Percentiles rank a stretch among this genome's conserved stretches.
phyloP scores from a whole-genome alignment of 164 flowering plant species.

The Kalanchoe fedtschenkoi region DNA sequence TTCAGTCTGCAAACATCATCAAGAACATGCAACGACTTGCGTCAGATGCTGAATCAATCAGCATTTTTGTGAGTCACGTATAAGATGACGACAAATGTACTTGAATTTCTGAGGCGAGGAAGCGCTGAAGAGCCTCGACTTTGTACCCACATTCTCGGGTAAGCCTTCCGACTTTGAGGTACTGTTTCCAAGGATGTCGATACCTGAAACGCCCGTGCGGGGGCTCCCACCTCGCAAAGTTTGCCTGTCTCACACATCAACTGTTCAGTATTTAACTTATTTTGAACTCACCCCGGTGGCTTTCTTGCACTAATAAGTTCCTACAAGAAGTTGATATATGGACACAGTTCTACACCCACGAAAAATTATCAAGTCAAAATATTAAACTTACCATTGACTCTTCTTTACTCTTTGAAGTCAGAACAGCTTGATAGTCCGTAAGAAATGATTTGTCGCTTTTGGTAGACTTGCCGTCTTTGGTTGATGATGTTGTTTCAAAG shows the following conservation, averaged over 20 bases:
- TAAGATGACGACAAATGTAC: background rate
- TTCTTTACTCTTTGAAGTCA: slow-evolving; percentile 2
- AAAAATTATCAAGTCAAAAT: no score
- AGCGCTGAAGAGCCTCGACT: slow-evolving; percentile 4
- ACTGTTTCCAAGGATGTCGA: slow-evolving; percentile 9
- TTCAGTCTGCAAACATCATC: slow-evolving; percentile 20
- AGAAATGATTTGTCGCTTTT: background rate
- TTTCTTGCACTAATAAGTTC: no score
- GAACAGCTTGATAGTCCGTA: slow-evolving; percentile 1
- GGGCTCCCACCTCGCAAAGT: slow-evolving; percentile 10
- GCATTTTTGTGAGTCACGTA: no score
- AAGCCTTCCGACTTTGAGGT: slow-evolving; percentile 6
- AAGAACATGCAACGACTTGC: no score
- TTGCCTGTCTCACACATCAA: background rate
- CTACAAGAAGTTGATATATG: no score
- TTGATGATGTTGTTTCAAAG: background rate
- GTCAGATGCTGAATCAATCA: no score
- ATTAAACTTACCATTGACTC: slow-evolving; percentile 8
- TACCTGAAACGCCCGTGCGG: background rate
- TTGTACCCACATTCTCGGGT: slow-evolving; percentile 7
- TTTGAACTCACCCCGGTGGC: background rate
- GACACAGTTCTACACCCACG: no score
- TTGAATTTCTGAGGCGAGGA: slow-evolving; percentile 3
- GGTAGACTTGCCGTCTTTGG: background rate
- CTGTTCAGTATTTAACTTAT: background rate